Evolutionary conservation across 352 stramenopile genomes (phyloP).

Genomic region (Phytophthora foliorum): DNA sequence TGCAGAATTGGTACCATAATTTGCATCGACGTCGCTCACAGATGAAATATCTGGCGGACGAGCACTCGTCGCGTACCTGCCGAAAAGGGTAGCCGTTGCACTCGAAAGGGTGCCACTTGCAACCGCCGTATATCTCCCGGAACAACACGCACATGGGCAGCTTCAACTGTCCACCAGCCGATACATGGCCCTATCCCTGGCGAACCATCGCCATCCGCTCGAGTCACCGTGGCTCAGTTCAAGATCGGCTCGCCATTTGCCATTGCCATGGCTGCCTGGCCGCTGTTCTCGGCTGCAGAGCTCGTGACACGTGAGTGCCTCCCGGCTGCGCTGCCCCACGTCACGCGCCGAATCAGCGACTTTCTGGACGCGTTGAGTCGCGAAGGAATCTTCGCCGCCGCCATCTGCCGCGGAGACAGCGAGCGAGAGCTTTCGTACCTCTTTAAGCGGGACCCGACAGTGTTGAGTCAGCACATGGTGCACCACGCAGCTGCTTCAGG

Average conservation of each 20-base stretch:
- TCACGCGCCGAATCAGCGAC: slow-evolving; percentile 24
- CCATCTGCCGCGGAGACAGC: slow-evolving; percentile 23
- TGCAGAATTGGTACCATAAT: background rate
- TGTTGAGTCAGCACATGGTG: slow-evolving; percentile 30
- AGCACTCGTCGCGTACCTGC: too few species aligned
- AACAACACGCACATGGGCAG: background rate
- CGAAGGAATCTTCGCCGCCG: slow-evolving; percentile 18
- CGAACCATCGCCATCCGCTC: slow-evolving; percentile 23
- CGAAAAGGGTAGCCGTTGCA: slow-evolving; percentile 1
- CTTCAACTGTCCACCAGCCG: slow-evolving; percentile 26
- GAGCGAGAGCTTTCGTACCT: slow-evolving; percentile 29
- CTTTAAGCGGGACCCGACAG: slow-evolving; percentile 17
- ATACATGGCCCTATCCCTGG: slow-evolving; percentile 25
- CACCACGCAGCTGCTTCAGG: slow-evolving; percentile 19
- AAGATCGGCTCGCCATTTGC: slow-evolving; percentile 17
- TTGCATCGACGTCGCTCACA: background rate
- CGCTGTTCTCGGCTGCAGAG: slow-evolving; percentile 15
- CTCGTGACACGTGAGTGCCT: slow-evolving; percentile 33
- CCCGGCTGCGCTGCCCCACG: slow-evolving; percentile 22
- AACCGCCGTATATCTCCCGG: background rate
- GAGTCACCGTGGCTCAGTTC: slow-evolving; percentile 10
- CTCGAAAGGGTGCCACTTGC: slow-evolving; percentile 6
- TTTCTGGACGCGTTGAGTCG: slow-evolving; percentile 27
- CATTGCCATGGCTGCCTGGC: slow-evolving; percentile 19
- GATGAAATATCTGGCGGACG: background rate